Base-by-base conservation (phyloP, 139 green algal genomes). In the Ulvella scutata region DNA sequence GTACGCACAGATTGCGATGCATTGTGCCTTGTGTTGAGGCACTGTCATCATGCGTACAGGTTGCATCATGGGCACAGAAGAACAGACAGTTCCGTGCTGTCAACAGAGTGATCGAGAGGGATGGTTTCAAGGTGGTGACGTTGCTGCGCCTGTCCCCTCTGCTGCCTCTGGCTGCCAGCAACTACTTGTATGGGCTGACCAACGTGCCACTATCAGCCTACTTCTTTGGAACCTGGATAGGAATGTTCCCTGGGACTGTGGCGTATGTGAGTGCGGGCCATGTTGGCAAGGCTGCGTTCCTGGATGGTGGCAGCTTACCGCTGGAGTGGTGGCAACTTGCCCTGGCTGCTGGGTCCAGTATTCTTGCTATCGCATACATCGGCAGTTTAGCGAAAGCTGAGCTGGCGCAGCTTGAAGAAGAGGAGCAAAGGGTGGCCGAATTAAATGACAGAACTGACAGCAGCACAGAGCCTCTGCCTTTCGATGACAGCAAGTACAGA, bases 211-310 rank as follows among this genome's bases (percentile, higher is more conserved):
- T 90, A 10, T 61, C 75, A 4, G 79, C 84, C 6, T 99, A 97
- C 77, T 86, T 96, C 43, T 31, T 87, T 3, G 94, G 84, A 40
- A 86, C 75, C 59, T 96, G 86, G 78, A 61, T 97, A 2, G 94
- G 93, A 34, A 97, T 97, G 92, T 85, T 98, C 31, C 94, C 94
- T 4, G 94, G 91, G 33, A 97, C 93, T 0, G 88, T 93, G 35
- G 89, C 89, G 0, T 97, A 95, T 62, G 91, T 97, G 2, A 80
- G 76, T 23, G 85, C 88, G 3, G 85, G 84, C 21, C 82, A 89
- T 43, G 75, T 88, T 7, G 81, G 87, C 31, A 84, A 83, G 37
- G 80, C 82, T 26, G 81, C 85, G 13, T 72, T 89, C 31, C 77
- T 88, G 34, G 77, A 84, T 28, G 61, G 61, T 9, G 80, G 75